Evolutionary conservation across 139 green algal species (phyloP), one percentile per base, ranked within the genome.

Genomic region (Chlorokybus atmophyticus): DNA sequence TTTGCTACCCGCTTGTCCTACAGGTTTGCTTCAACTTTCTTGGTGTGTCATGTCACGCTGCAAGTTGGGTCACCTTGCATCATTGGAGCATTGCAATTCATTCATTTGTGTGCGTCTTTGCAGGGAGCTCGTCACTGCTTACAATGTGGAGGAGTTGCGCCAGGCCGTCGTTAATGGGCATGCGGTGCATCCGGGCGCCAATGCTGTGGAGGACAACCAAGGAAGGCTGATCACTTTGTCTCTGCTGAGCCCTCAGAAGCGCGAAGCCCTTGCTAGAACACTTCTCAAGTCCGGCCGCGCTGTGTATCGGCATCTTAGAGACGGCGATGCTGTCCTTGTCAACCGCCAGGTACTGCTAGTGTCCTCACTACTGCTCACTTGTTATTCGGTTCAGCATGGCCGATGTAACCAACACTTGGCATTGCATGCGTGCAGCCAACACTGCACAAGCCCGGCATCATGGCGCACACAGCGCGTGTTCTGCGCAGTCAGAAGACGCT

Each of bases 271-370:
- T 2, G 85, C 87, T 19, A 91, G 90, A 74, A 75, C 77, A 60
- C 77, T 95, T 57, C 77, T 90, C 35, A 53, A 62, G 10, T 50
- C 59, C 29, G 21, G n/a, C 41, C 14, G 72, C 64, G 40, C 52
- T 44, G 84, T 97, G 42, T 94, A 94, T 75, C 70, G 91, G 6
- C 86, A 94, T 51, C 61, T 97, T 57, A 49, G 66, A 29, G 85
- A 97, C 53, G 88, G 90, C 24, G 91, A 98, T 61, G 50, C 94
- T 3, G 82, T 98, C 81, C 79, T 98, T 27, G 94, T 93, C 47
- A 98, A 98, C 71, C 77, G 91, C 42, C 91, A 98, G 77, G 60
- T 67, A 38, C 27, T 27, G n/a, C n/a, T n/a, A n/a, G n/a, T n/a
- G n/a, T n/a, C n/a, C n/a, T n/a, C n/a, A n/a, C n/a, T n/a, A n/a